phyloP scores from a whole-genome alignment of 2,329 filamentous ascomycete species.

The Pezicula neosporulosa region DNA sequence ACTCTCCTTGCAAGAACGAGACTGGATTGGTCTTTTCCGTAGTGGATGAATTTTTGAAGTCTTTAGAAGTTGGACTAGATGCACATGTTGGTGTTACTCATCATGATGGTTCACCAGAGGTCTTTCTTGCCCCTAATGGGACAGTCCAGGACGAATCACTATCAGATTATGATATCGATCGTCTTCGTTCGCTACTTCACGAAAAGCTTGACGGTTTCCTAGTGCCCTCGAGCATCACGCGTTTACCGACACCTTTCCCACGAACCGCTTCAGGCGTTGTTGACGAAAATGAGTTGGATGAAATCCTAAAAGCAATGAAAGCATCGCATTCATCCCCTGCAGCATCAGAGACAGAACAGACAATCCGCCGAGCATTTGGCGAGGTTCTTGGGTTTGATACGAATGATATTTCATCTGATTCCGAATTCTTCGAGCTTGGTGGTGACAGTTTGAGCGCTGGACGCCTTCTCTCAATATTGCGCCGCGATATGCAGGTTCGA shows the following conservation, averaged over 20 bases:
- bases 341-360: slow-evolving; percentile 26
- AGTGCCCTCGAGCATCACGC: slow-evolving; percentile 4
- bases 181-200: background rate
- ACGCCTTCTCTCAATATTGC: slow-evolving; percentile 45
- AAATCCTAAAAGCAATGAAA: background rate
- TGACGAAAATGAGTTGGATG: background rate
- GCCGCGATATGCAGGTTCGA: slow-evolving; percentile 44
- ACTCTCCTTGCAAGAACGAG: slow-evolving; percentile 31
- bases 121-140: slow-evolving; percentile 5
- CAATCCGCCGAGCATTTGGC: slow-evolving; percentile 42
- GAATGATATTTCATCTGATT: slow-evolving; percentile 34
- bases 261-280: background rate
- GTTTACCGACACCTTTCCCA: slow-evolving; percentile 7
- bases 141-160: background rate
- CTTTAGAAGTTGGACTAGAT: slow-evolving; percentile 3
- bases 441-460: slow-evolving; percentile 53
- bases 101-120: slow-evolving; percentile 4
- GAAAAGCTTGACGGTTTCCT: slow-evolving; percentile 8
- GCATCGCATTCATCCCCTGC: background rate
- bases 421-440: slow-evolving; percentile 50
- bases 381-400: slow-evolving; percentile 37
- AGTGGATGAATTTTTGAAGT: background rate
- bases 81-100: slow-evolving; percentile 1
- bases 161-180: background rate
- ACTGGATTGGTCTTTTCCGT: slow-evolving; percentile 15